Evolutionary conservation across 192 early-diverging fungal genomes (phyloP).

Genomic region (Phlyctochytrium arcticum): DNA sequence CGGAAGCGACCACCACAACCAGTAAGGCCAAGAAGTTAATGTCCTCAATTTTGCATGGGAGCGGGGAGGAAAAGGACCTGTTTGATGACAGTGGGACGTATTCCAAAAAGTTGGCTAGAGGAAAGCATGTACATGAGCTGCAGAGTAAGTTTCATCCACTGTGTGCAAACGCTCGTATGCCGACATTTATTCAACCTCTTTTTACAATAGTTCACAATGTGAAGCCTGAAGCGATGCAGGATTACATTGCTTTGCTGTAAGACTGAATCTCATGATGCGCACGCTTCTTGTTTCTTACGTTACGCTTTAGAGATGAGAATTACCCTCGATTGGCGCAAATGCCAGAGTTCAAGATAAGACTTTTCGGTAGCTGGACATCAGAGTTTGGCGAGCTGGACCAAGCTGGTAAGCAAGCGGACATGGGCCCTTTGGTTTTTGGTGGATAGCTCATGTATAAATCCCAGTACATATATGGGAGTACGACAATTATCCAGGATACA

Average conservation of each 20-base stretch:
- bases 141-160: constrained; percentile 47
- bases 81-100: constrained; percentile 45
- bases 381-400: constrained; percentile 86
- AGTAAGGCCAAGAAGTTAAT: constrained; percentile 44
- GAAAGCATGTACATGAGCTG: constrained; percentile 89
- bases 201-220: constrained; percentile 64
- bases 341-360: constrained; percentile 68
- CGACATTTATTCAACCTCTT: neutral
- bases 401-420: constrained; percentile 51
- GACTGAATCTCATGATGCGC: neutral
- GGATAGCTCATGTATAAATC: neutral
- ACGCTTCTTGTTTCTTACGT: neutral
- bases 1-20: neutral
- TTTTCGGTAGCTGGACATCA: constrained; percentile 86
- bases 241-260: constrained; percentile 72
- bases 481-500: constrained; percentile 79
- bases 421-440: neutral
- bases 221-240: constrained; percentile 79
- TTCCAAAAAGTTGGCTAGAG: constrained; percentile 73
- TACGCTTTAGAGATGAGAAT: constrained; percentile 55
- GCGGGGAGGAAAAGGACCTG: constrained; percentile 19
- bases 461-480: constrained; percentile 94
- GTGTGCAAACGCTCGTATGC: neutral
- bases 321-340: constrained; percentile 75
- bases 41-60: constrained; percentile 62